Percentiles rank a stretch among this genome's conserved stretches.
Evolutionary conservation across 805 yeast genomes (phyloP).

Genomic region (Yarrowia sp.): DNA sequence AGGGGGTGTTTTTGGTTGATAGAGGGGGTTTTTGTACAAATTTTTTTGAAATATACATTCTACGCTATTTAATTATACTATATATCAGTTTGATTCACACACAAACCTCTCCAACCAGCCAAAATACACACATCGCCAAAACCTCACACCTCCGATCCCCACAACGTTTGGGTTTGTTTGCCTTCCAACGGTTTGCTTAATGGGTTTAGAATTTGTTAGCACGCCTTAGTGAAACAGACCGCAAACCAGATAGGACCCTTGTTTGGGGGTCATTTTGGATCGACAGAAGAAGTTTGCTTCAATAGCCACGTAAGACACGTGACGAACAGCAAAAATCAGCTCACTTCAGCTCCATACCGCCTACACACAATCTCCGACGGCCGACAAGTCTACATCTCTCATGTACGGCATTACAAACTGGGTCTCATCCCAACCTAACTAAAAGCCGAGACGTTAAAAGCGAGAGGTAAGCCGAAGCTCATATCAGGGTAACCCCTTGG

Average conservation of each 20-base stretch:
- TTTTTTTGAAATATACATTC: too few relatives aligned
- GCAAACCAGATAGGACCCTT: too few relatives aligned
- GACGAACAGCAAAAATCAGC: too few relatives aligned
- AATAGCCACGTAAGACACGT: too few relatives aligned
- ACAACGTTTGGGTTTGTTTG: conserved; percentile 5
- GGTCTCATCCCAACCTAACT: background rate
- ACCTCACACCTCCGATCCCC: background rate
- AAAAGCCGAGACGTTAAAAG: background rate
- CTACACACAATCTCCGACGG: too few relatives aligned
- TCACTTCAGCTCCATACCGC: too few relatives aligned
- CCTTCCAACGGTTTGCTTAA: conserved; percentile 21
- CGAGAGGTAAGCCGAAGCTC: conserved; percentile 22
- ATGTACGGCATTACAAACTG: background rate
- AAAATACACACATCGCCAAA: background rate
- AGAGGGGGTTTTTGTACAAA: background rate
- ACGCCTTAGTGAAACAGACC: conserved; percentile 15
- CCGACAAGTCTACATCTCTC: background rate
- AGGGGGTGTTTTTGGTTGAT: background rate
- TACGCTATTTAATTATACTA: too few relatives aligned
- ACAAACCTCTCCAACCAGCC: background rate
- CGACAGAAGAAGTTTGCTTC: too few relatives aligned
- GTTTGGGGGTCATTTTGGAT: too few relatives aligned
- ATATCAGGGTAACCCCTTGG: conserved; percentile 9
- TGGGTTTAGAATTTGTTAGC: background rate
- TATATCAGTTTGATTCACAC: too few relatives aligned